Base-by-base conservation (phyloP, 2,329 filamentous ascomycete genomes). In the Byssochlamys sp. region DNA sequence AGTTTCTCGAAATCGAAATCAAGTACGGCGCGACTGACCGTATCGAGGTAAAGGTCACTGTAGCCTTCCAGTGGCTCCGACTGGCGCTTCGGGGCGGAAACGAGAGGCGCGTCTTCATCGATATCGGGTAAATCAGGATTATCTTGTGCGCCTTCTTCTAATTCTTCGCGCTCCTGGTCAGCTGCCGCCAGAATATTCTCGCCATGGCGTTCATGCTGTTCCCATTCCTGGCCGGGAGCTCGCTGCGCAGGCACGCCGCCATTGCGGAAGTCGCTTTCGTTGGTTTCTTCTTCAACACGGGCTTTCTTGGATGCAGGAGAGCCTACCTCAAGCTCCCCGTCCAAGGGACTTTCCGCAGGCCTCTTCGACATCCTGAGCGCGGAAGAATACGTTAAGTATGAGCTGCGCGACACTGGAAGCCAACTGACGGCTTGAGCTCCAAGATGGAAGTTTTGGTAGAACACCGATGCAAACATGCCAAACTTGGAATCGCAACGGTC, bases 1-100 rank as follows among this genome's bases (percentile, higher is more conserved):
- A 96, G 84, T 79, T 99, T 99, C 72, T 99, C 94, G 71, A 99
- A 99, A 75, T 99, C 94, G 71, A 97, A 97, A 75, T 99, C 94
- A 57, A 97, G 85, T 52, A 96, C 86, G 69, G 87, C 85, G 67
- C 94, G 89, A 73, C 96, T 86, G 75, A 99, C 95, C 11, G 94
- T 97, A 78, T 99, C 94, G 65, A 99, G 88, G 73, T 99, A 99
- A 28, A 99, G 85, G 72, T 99, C 92, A 67, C 88, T 87, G 77
- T 96, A 99, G 61, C 92, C 92, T 71, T 88, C 88, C 33, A 89
- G 84, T 14, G 92, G 91, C 51, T 87, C 89, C 54, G 80, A 79
- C 72, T 96, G 91, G 62, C 90, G 84, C 62, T 75, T 68, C 49
- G 76, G 73, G 11, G 71, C 73, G 52, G 69, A 68, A 57, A 73